Conservation (phyloP, 176 grass and related monocot species). For the Panicum miliaceum region DNA sequence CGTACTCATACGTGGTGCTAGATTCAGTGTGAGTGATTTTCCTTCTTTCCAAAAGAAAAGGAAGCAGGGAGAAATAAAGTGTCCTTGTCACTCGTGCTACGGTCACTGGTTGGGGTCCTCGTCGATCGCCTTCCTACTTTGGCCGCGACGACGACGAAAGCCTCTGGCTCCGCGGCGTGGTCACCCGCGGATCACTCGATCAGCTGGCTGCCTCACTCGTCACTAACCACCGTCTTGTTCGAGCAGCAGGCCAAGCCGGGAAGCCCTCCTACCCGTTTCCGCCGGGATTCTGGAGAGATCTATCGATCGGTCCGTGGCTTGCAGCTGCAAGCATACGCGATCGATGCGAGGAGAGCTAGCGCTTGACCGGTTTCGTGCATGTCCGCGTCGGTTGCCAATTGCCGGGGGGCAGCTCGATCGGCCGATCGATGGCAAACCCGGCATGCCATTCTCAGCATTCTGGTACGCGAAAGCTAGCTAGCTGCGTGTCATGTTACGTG, state of each 20-base stretch:
- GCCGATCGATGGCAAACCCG: not conserved
- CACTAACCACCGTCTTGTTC: not conserved
- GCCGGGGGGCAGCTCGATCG: not conserved
- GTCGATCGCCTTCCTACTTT: not conserved
- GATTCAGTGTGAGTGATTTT: no score
- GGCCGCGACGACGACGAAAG: not conserved
- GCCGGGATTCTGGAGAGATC: not conserved
- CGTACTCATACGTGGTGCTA: no score
- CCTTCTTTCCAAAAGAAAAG: not conserved
- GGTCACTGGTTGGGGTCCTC: not conserved
- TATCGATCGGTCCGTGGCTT: not conserved
- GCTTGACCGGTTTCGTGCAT: slow-evolving; percentile 18
- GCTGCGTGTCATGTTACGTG: slow-evolving; percentile 10
- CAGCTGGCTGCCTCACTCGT: not conserved
- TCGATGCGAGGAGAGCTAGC: not conserved
- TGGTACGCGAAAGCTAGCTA: slow-evolving; percentile 17
- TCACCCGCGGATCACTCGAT: not conserved
- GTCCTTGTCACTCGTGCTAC: not conserved
- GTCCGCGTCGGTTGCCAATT: slow-evolving; percentile 11
- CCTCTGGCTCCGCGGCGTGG: not conserved
- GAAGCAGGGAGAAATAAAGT: not conserved
- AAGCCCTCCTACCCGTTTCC: not conserved
- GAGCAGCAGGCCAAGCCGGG: not conserved
- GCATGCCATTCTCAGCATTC: not conserved
- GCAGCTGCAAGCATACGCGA: not conserved